phyloP scores from a whole-genome alignment of 352 stramenopile species.

The Pythium chondricola region DNA sequence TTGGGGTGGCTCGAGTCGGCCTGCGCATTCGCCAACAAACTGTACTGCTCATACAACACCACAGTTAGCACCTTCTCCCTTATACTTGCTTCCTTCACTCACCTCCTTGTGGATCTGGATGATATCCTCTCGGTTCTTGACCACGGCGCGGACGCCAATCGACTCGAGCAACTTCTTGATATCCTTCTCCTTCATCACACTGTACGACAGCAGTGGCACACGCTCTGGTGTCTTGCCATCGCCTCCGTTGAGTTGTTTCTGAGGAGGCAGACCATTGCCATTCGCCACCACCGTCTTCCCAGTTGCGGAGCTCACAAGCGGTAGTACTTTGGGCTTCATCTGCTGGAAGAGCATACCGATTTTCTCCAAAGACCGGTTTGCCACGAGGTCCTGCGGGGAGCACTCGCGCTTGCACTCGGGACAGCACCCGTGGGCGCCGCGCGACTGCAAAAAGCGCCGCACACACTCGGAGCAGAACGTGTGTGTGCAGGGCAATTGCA shows the following conservation, averaged over 20 bases:
- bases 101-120: constrained; percentile 89
- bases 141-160: constrained; percentile 49
- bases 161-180: constrained; percentile 64
- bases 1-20: constrained; percentile 78
- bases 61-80: neutral
- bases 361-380: constrained; percentile 72
- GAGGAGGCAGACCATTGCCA: no score
- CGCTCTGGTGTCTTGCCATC: constrained; percentile 38
- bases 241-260: no score
- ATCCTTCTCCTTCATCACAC: constrained; percentile 82
- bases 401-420: constrained; percentile 77
- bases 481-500: constrained; percentile 72
- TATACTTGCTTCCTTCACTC: neutral
- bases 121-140: constrained; percentile 78
- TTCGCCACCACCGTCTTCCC: constrained; percentile 1
- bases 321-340: constrained; percentile 63
- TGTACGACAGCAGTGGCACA: constrained; percentile 78
- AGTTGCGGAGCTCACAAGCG: constrained; percentile 22
- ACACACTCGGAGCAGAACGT: constrained; percentile 84
- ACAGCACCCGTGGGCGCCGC: constrained; percentile 63
- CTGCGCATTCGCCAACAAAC: constrained; percentile 72
- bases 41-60: constrained; percentile 36
- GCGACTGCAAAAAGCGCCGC: constrained; percentile 67
- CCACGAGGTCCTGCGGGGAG: constrained; percentile 42
- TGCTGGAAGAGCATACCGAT: constrained; percentile 59